A percentile compares a stretch with the other conserved stretches of the same genome.
Evolutionary conservation across 306 rosid genomes (phyloP).

Genomic region (Vachellia collinsii): DNA sequence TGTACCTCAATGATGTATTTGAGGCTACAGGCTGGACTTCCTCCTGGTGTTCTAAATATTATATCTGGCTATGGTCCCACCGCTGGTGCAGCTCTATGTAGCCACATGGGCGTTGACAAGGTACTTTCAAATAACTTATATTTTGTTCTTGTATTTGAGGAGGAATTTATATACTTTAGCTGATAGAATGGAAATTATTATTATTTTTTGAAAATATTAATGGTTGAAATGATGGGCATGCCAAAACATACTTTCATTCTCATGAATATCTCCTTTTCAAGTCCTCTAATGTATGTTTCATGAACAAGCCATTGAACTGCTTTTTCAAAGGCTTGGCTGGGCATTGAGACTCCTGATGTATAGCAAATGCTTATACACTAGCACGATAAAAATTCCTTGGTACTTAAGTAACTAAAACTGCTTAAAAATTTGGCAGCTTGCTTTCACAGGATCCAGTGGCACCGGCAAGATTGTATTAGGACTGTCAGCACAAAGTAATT

Average conservation of each 20-base stretch:
- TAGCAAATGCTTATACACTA: neutral
- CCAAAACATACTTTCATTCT: conserved; percentile 6
- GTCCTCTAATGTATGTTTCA: neutral
- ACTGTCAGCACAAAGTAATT: conserved; percentile 70
- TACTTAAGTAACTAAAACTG: conserved; percentile 18
- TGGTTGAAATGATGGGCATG: neutral
- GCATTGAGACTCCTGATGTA: neutral
- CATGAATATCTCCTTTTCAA: neutral
- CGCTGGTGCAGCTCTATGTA: conserved; percentile 76
- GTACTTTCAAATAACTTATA: conserved; percentile 35
- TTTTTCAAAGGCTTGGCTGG: neutral
- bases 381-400: neutral
- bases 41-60: conserved; percentile 72
- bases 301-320: conserved; percentile 3
- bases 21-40: conserved; percentile 74
- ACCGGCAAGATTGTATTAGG: conserved; percentile 63
- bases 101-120: conserved; percentile 83
- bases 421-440: conserved; percentile 52
- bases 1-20: conserved; percentile 23
- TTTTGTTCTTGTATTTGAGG: neutral
- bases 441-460: conserved; percentile 75
- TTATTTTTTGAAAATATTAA: neutral
- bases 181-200: neutral
- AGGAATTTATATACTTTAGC: neutral
- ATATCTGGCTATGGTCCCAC: conserved; percentile 76